phyloP scores from a whole-genome alignment of 2,329 filamentous ascomycete genomes.

The Talaromyces sp. region DNA sequence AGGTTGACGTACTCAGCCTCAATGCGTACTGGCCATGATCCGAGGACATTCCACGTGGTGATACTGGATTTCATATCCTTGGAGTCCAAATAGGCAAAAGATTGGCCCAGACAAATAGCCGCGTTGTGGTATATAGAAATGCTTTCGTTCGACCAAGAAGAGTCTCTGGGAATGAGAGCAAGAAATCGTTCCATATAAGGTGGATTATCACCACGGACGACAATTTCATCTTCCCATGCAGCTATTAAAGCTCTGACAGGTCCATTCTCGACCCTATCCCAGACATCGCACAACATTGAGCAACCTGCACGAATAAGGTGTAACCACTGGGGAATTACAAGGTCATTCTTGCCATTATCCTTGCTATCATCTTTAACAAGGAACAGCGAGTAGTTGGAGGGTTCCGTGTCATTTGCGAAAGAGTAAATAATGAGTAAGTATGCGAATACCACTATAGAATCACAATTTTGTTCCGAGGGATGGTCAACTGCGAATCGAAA shows the following conservation, averaged over 20 bases:
- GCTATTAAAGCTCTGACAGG: constrained; percentile 11
- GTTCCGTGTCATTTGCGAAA: constrained; percentile 13
- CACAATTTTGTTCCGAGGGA: constrained; percentile 12
- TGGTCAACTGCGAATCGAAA: constrained; percentile 13
- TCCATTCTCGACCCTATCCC: constrained; percentile 13
- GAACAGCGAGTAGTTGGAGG: constrained; percentile 16
- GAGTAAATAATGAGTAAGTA: constrained; percentile 17
- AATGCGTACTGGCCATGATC: constrained; percentile 33
- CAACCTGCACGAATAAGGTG: constrained; percentile 18
- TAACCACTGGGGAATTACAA: constrained; percentile 15
- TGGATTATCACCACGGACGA: neutral
- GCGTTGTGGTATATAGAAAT: neutral
- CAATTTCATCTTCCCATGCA: constrained; percentile 17
- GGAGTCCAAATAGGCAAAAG: neutral
- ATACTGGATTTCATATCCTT: constrained; percentile 24
- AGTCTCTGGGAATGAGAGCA: neutral
- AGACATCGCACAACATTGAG: constrained; percentile 17
- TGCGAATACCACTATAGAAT: constrained; percentile 15
- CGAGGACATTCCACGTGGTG: constrained; percentile 20
- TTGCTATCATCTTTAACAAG: neutral
- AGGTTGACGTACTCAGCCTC: constrained; percentile 24
- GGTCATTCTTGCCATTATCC: neutral
- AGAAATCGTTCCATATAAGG: neutral
- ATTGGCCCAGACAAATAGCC: neutral
- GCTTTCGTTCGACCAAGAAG: neutral